Base-by-base conservation (phyloP, 345 rosid genomes). In the Ceriops decandra region DNA sequence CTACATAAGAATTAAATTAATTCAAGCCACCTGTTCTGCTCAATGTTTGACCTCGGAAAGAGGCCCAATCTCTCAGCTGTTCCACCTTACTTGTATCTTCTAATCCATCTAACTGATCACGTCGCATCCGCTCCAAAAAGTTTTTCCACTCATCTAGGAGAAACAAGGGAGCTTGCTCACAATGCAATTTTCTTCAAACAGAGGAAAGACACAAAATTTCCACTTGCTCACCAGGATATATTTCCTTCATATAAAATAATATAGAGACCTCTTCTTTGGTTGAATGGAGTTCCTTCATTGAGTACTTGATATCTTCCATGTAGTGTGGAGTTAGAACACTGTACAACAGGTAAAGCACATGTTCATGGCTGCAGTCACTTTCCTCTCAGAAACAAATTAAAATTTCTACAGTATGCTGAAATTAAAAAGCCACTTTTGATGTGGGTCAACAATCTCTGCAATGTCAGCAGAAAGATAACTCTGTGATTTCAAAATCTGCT, bases 291-390 rank as follows among this genome's bases (percentile, higher is more conserved):
- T 93, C 98, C 74, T 85, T 78, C 32, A 72, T 74, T 28, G 97
- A 91, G 72, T 53, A 93, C 71, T 83, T 89, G 57, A 93, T 74
- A 74, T 93, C 98, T 80, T 93, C 98, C 88, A 79, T 75, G 79
- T 62, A 93, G 72, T 93, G 95, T 5, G 97, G 98, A 73, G 98
- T 93, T 69, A 90, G 57, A 69, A 93, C 90, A 83, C 97, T 93
- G 90, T 66, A 78, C 19, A 53, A 73, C 36, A 80, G 68, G 72
- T 63, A 66, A 76, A 58, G 79, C 64, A 76, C 63, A 52, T 57
- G 36, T 58, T 27, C 42, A 60, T 38, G 6, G 30, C 69, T 38
- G 19, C 47, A 49, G 36, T 8, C 51, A 36, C 30, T 46, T 19
- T 38, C 22, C 38, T 27, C 30, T 21, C 17, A 27, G 28, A 56